Percentiles rank a stretch among this genome's conserved stretches.
These are phyloP conservation scores for Fraxinus anomala DNA, from an alignment of 257 asterid species.

Conservation along the genomic window DNA sequence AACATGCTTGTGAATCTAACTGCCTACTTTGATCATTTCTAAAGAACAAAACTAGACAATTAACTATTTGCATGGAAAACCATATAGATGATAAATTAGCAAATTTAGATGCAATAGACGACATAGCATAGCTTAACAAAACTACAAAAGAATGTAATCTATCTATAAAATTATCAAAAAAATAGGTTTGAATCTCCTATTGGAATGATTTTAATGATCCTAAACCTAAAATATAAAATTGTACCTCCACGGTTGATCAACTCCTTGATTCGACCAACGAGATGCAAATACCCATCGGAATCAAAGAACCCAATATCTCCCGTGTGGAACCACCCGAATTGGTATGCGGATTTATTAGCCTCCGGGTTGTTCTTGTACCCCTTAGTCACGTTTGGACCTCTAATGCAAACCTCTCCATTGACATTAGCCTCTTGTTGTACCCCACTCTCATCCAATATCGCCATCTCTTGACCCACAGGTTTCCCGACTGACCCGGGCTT, in stretches of 20 bases:
- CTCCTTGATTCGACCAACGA: slow-evolving; percentile 90
- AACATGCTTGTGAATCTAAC: too few species aligned
- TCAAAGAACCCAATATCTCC: slow-evolving; percentile 81
- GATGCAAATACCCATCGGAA: slow-evolving; percentile 80
- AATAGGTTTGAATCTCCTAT: too few species aligned
- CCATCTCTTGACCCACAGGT: slow-evolving; percentile 96
- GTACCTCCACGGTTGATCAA: slow-evolving; percentile 94
- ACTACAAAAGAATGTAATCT: too few species aligned
- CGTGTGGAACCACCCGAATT: slow-evolving; percentile 89
- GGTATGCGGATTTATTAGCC: slow-evolving; percentile 76
- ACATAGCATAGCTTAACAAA: too few species aligned
- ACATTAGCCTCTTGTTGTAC: slow-evolving; percentile 50
- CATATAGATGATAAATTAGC: too few species aligned
- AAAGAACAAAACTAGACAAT: too few species aligned
- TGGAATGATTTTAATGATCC: too few species aligned
- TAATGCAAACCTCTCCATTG: slow-evolving; percentile 81
- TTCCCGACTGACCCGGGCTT: slow-evolving; percentile 79
- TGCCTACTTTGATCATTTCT: too few species aligned
- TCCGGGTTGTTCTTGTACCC: slow-evolving; percentile 86
- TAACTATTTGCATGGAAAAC: too few species aligned
- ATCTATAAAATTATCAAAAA: too few species aligned
- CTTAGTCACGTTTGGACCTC: slow-evolving; percentile 80
- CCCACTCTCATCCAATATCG: slow-evolving; percentile 68
- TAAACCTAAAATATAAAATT: background rate
- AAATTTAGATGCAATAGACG: too few species aligned